Conservation (phyloP, 176 grass and related monocot species). For the Cocos nucifera region DNA sequence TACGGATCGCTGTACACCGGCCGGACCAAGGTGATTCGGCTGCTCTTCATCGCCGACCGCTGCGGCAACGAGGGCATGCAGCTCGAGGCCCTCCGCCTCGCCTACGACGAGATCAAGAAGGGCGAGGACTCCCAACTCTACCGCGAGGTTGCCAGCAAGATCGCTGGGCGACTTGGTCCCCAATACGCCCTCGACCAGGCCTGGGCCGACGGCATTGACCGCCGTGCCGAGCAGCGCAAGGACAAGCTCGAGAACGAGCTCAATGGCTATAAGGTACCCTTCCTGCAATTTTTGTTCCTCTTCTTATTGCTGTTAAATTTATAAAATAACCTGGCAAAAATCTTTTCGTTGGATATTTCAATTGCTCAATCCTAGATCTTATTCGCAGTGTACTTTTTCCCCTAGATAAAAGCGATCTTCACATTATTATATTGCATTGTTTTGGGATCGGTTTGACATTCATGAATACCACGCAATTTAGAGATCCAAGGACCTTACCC, state of each 20-base stretch:
- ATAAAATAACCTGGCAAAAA: no score
- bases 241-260: slow-evolving; percentile 98
- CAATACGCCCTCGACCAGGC: slow-evolving; percentile 46
- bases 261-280: slow-evolving; percentile 57
- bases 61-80: slow-evolving; percentile 57
- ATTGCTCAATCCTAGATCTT: no score
- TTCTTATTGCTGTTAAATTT: no score
- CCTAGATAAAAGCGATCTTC: no score
- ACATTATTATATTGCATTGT: no score
- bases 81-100: slow-evolving; percentile 80
- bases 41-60: slow-evolving; percentile 63
- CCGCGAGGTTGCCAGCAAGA: slow-evolving; percentile 39
- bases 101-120: slow-evolving; percentile 67
- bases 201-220: slow-evolving; percentile 47
- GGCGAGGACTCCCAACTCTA: slow-evolving; percentile 62
- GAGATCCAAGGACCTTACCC: no score
- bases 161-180: slow-evolving; percentile 40
- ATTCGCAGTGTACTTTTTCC: no score
- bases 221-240: slow-evolving; percentile 50
- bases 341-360: no score
- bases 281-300: background rate
- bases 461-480: no score
- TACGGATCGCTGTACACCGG: slow-evolving; percentile 79
- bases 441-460: no score
- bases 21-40: slow-evolving; percentile 53